phyloP scores from a whole-genome alignment of 352 stramenopile species.

The Phytophthora lateralis region DNA sequence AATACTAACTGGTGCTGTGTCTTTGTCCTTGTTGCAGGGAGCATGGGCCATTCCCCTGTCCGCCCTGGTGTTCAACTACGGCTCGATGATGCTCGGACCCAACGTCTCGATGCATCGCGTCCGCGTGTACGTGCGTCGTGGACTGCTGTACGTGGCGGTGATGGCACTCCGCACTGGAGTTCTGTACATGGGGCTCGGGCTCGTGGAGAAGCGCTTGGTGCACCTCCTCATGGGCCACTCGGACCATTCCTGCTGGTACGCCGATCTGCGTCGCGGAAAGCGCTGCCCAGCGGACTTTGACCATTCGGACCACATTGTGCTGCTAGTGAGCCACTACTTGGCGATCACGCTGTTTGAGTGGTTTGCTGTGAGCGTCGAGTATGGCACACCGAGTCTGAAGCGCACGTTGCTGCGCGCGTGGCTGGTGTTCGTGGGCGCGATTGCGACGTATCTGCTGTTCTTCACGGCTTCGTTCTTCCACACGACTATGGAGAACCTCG shows the following conservation, averaged over 20 bases:
- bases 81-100: slow-evolving; percentile 61
- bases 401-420: slow-evolving; percentile 50
- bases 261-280: slow-evolving; percentile 52
- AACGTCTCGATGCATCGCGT: slow-evolving; percentile 55
- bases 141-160: slow-evolving; percentile 57
- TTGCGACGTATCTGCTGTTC: slow-evolving; percentile 65
- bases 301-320: slow-evolving; percentile 81
- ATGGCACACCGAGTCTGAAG: slow-evolving; percentile 45
- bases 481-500: slow-evolving; percentile 64
- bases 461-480: slow-evolving; percentile 78
- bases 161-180: slow-evolving; percentile 72
- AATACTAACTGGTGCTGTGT: background rate
- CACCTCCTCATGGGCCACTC: slow-evolving; percentile 42
- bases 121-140: slow-evolving; percentile 59
- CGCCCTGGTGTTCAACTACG: slow-evolving; percentile 72
- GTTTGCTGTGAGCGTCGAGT: slow-evolving; percentile 68
- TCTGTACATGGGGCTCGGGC: slow-evolving; percentile 67
- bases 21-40: slow-evolving; percentile 36
- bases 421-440: slow-evolving; percentile 42
- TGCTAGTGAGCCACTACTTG: slow-evolving; percentile 77
- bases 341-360: slow-evolving; percentile 77
- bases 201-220: slow-evolving; percentile 52
- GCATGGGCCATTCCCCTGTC: slow-evolving; percentile 70
- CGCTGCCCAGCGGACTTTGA: slow-evolving; percentile 65
- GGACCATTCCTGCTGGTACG: slow-evolving; percentile 62